Evolutionary conservation across 805 yeast species (phyloP).

Genomic region (Yamadazyma laniorum): DNA sequence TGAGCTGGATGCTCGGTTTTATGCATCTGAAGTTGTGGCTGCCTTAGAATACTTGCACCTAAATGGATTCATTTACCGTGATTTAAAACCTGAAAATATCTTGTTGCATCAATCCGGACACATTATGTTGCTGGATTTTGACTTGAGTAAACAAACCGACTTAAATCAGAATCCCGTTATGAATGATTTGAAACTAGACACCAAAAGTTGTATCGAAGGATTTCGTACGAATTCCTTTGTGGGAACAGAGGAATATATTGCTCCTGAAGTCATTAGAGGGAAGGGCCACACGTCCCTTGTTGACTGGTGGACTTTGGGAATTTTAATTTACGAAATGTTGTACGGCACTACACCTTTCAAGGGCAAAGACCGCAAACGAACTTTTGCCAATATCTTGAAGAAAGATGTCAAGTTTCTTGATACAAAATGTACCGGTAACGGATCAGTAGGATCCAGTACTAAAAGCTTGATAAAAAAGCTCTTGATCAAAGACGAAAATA

Average conservation of each 20-base stretch:
- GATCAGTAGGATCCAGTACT: constrained; percentile 70
- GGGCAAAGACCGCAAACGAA: constrained; percentile 82
- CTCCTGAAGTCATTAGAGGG: constrained; percentile 97
- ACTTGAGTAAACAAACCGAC: constrained; percentile 84
- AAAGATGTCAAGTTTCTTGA: constrained; percentile 82
- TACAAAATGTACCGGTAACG: constrained; percentile 10
- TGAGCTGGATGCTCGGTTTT: constrained; percentile 88
- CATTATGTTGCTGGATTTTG: constrained; percentile 96
- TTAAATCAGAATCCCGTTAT: constrained; percentile 70
- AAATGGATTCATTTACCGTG: constrained; percentile 97
- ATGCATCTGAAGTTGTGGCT: constrained; percentile 96
- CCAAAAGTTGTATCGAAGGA: constrained; percentile 93
- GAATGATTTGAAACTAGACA: constrained; percentile 67
- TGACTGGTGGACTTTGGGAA: constrained; percentile 99
- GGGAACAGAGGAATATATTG: constrained; percentile 98
- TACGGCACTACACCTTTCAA: constrained; percentile 96
- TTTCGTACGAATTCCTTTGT: constrained; percentile 97
- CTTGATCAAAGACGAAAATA: constrained; percentile 82
- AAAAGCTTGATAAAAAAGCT: constrained; percentile 77
- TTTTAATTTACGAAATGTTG: constrained; percentile 88
- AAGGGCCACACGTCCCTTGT: constrained; percentile 98
- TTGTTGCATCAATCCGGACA: constrained; percentile 95
- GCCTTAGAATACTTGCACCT: constrained; percentile 93
- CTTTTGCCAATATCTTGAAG: constrained; percentile 84
- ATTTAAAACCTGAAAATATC: constrained; percentile 94